phyloP scores from a whole-genome alignment of 1,284 basidiomycete species.

The Naganishia sp. region DNA sequence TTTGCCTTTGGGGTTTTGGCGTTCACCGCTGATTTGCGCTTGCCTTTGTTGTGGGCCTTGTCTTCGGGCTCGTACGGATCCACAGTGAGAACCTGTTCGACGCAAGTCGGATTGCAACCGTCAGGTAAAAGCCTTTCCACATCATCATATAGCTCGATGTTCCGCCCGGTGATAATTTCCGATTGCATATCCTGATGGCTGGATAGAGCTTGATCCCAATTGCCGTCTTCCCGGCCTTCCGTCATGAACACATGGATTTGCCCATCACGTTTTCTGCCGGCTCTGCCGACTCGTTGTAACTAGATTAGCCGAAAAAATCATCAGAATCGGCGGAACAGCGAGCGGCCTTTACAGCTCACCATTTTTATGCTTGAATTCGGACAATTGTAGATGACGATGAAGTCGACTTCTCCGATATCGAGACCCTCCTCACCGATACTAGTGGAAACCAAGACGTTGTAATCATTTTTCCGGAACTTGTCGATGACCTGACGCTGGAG shows the following conservation, averaged over 20 bases:
- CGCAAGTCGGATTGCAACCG: slow-evolving; percentile 70
- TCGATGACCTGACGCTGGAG: slow-evolving; percentile 64
- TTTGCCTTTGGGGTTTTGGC: slow-evolving; percentile 33
- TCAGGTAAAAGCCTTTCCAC: slow-evolving; percentile 82
- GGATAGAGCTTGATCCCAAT: slow-evolving; percentile 86
- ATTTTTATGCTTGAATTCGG: slow-evolving; percentile 95
- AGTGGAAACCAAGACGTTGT: slow-evolving; percentile 92
- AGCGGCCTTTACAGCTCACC: slow-evolving; percentile 59
- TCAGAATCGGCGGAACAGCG: neutral
- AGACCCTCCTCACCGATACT: slow-evolving; percentile 98
- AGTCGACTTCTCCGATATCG: slow-evolving; percentile 99
- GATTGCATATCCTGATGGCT: slow-evolving; percentile 88
- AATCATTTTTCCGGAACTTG: slow-evolving; percentile 82
- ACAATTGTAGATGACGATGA: slow-evolving; percentile 95
- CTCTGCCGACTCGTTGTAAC: slow-evolving; percentile 95
- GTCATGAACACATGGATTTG: slow-evolving; percentile 90
- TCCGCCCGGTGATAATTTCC: slow-evolving; percentile 78
- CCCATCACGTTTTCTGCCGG: slow-evolving; percentile 89
- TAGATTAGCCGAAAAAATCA: slow-evolving; percentile 46
- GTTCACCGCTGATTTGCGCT: slow-evolving; percentile 34
- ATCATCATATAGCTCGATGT: slow-evolving; percentile 89
- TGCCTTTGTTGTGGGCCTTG: slow-evolving; percentile 31
- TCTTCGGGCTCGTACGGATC: slow-evolving; percentile 42
- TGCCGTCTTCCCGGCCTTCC: slow-evolving; percentile 84
- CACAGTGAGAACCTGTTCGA: slow-evolving; percentile 72